Evolutionary conservation across 768 basidiomycete species (phyloP), one percentile per base, ranked within the genome.

Genomic region (Cyclocybe aegerita): DNA sequence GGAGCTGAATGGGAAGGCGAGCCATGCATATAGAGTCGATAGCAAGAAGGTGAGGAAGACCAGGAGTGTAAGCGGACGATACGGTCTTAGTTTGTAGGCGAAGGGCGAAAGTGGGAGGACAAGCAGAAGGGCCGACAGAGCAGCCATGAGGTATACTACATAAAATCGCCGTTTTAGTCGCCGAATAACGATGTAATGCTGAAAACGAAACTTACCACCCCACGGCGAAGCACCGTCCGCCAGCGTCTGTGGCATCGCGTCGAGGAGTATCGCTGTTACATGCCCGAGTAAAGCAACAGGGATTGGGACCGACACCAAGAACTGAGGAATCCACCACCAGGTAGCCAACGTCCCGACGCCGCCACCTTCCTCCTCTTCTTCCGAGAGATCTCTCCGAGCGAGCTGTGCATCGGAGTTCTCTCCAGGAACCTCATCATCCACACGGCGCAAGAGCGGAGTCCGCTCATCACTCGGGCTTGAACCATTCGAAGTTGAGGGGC

Each of bases 1-100:
- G 36, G 72, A 66, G 11, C 79, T 78, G 70, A 92, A 91, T 0
- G 89, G 89, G 67, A 83, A 82, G 6, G 64, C 69, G 5, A 75
- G 49, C 62, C 75, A 71, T 45, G 68, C 63, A 57, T 75, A 82
- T 9, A 68, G 46, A 0, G 77, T 78, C 10, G 75, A 69, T 7
- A 74, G 35, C 9, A 78, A 42, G 54, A 84, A 77, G 5, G 80
- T 37, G 7, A 72, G 33, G 16, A 80, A 55, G 31, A 70, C 55
- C 33, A 69, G 4, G 16, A 58, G 51, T 2, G 67, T 62, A 10
- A 89, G 38, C 7, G 49, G 54, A 4, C 59, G 59, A 44, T 50
- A 54, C 11, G 60, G 58, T 10, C 52, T 59, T 8, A 67, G 60
- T 43, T 62, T 67, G 34, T 59, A 55, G 0, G 61, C 49, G 40